Evolutionary conservation across 2,329 filamentous ascomycete species (phyloP), one percentile per base, ranked within the genome.

Genomic region (Dissoconium aciculare): DNA sequence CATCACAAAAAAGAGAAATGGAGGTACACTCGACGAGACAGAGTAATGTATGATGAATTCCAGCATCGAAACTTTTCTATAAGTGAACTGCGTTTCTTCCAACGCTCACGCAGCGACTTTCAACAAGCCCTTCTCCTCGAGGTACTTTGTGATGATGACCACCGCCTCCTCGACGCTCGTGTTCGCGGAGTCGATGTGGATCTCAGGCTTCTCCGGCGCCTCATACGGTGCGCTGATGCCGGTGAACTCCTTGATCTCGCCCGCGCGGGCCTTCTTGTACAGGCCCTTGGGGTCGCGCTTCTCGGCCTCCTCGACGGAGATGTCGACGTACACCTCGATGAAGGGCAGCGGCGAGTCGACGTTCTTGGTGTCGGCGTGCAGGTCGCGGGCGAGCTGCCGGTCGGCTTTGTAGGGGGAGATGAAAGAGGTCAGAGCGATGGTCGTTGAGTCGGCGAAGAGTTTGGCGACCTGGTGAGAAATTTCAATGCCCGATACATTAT

Each of bases 231-330:
- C 84, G 43, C 78, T 85, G 50, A 95, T 83, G 33, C 89, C 89
- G 2, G 89, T 98, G 55, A 98, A 98, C 46, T 95, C 83, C 60
- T 91, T 89, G 59, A 95, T 95, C 57, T 91, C 74, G 26, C 89
- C 89, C 30, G 80, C 77, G 26, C 87, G 67, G 9, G 89, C 89
- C 71, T 93, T 93, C 69, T 93, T 93, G 64, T 98, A 98, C 37
- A 95, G 63, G 4, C 87, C 89, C 72, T 98, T 98, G 28, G 89
- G 89, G 53, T 98, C 89, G 40, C 89, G 74, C 69, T 87, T 67
- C 71, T 95, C 87, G 21, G 89, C 87, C 26, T 89, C 82, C 58
- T 83, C 81, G 44, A 95, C 69, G 10, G 84, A 80, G 9, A 95
- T 74, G 57, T 98, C 84, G 40, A 98, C 77, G 52, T 74, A 92